Base-by-base conservation (phyloP, 2,329 filamentous ascomycete species). In the Hypoxylon sp. region DNA sequence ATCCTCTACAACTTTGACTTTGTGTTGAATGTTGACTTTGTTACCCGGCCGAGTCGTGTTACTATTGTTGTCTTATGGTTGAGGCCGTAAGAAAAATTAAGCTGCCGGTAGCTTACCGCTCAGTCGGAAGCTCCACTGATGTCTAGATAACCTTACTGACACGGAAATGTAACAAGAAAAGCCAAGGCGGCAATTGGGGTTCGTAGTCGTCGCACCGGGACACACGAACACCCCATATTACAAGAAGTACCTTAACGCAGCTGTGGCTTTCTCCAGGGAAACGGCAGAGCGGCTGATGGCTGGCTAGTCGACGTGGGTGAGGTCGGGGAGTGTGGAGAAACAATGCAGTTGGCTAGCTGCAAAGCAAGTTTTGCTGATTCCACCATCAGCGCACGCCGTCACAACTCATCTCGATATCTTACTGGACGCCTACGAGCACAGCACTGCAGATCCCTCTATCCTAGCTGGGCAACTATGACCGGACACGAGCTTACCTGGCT, bases 281-380 rank as follows among this genome's bases (percentile, higher is more conserved):
- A 62, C 55, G 67, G 55, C 47, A 57, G 47, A 50, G 58, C 63
- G 55, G 50, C 55, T 22, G 39, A 51, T 19, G 47, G 48, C 63
- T 48, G 44, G 11, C 39, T 55, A 47, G 29, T 48, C 44, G 24
- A 60, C 42, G 52, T n/a, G 54, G 54, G 54, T 59, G 54, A 59
- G 48, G 53, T 14, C 55, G 19, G 19, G 1, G 51, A 46, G 47
- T 67, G 65, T 67, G 64, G 67, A 67, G 67, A 67, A 62, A 57
- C 35, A 59, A 55, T 33, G 37, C 33, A 46, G 48, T 44, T 59
- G 48, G 42, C n/a, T 66, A 56, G 56, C 39, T 63, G 48, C 57
- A 63, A 70, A 68, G 62, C 68, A 68, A 70, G 62, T 70, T 70
- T 70, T 70, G 42, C 52, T 67, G 52, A 65, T 68, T 62, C 65